Percentiles rank a stretch among this genome's conserved stretches.
These are phyloP conservation scores for Mucor irregularis DNA, from an alignment of 371 early-diverging fungal genomes.

Conservation along the genomic window DNA sequence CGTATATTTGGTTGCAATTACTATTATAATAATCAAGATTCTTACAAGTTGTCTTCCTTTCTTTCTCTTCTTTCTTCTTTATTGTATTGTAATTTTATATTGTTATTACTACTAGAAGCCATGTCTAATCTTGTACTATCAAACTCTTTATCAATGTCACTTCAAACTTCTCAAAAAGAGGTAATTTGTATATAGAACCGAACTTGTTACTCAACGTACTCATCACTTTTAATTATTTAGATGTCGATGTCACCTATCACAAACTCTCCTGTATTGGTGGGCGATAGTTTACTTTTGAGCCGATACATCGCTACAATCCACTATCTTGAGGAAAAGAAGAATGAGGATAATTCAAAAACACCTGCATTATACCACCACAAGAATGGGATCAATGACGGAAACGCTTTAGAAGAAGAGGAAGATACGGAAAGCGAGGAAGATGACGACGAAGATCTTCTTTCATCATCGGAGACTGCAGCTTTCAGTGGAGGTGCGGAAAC, in stretches of 20 bases:
- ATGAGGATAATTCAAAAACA: no score
- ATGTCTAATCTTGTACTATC: constrained; percentile 3
- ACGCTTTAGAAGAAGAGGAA: neutral
- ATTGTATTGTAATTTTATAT: neutral
- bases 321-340: neutral
- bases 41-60: neutral
- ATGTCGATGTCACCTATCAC: no score
- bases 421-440: constrained; percentile 6
- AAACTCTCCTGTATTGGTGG: no score
- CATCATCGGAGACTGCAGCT: neutral
- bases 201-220: no score
- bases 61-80: neutral
- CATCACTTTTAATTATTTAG: no score
- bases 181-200: neutral
- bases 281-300: neutral
- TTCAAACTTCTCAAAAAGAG: constrained; percentile 1
- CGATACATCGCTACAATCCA: neutral
- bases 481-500: neutral
- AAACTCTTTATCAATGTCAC: neutral
- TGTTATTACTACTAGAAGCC: neutral
- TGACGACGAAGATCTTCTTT: constrained; percentile 1
- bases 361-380: neutral
- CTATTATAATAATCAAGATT: no score
- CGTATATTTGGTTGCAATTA: no score
- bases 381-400: neutral